Evolutionary conservation across 345 rosid species (phyloP).

Genomic region (Raphanus sativus): DNA sequence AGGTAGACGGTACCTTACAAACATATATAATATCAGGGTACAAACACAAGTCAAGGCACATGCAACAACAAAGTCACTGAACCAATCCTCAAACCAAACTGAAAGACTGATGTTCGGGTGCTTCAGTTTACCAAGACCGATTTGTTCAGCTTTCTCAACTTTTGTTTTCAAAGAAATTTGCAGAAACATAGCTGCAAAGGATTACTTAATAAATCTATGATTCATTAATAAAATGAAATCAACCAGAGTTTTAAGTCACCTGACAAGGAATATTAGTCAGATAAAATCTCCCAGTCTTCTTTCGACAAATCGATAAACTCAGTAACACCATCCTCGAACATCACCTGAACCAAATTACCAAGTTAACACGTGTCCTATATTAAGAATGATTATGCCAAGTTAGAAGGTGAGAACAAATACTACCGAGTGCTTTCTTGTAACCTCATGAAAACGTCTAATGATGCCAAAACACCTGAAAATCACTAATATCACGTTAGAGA

Average conservation of each 20-base stretch:
- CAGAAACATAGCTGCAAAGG: constrained; percentile 56
- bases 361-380: neutral
- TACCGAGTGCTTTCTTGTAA: constrained; percentile 76
- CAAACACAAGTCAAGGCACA: neutral
- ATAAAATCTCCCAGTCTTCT: constrained; percentile 73
- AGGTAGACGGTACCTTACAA: neutral
- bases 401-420: constrained; percentile 9
- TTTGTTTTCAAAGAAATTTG: constrained; percentile 21
- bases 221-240: neutral
- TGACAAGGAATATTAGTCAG: constrained; percentile 34
- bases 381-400: neutral
- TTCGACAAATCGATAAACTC: constrained; percentile 76
- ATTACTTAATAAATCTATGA: neutral
- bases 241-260: constrained; percentile 9
- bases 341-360: constrained; percentile 49
- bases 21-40: neutral
- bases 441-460: constrained; percentile 65
- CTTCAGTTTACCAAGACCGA: neutral
- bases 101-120: neutral
- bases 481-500: neutral
- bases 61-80: constrained; percentile 11
- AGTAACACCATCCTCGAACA: constrained; percentile 80
- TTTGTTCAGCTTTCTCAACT: neutral
- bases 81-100: neutral
- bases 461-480: constrained; percentile 69